Percentiles rank a stretch among this genome's conserved stretches.
These are phyloP conservation scores for Ustilago crameri DNA, from an alignment of 1,284 basidiomycete species.

Conservation along the genomic window DNA sequence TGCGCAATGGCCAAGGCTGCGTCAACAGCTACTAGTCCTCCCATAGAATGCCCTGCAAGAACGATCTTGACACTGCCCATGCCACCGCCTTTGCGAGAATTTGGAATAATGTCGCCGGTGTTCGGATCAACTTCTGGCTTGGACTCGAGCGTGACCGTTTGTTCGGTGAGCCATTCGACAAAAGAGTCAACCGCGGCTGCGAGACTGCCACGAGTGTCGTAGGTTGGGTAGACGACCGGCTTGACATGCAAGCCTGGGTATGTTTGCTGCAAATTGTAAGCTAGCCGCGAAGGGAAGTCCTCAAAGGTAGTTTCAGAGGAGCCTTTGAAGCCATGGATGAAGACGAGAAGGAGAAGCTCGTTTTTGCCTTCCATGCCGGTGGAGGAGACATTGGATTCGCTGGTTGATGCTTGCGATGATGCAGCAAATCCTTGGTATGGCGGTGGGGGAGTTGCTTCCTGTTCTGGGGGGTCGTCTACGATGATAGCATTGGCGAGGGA, in stretches of 20 bases:
- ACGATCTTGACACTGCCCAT: conserved; percentile 74
- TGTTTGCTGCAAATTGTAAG: conserved; percentile 76
- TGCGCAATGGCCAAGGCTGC: conserved; percentile 72
- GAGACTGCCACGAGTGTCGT: conserved; percentile 75
- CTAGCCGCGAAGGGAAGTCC: conserved; percentile 79
- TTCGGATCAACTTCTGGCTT: conserved; percentile 45
- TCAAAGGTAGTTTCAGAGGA: conserved; percentile 79
- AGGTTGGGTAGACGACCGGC: conserved; percentile 84
- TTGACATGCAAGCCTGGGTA: conserved; percentile 74
- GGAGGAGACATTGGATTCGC: conserved; percentile 5
- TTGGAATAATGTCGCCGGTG: conserved; percentile 26
- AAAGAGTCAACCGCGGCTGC: conserved; percentile 50
- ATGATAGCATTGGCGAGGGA: conserved; percentile 29
- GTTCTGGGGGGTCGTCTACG: conserved; percentile 36
- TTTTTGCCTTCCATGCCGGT: conserved; percentile 41
- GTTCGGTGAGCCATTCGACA: conserved; percentile 70
- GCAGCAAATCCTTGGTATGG: conserved; percentile 14
- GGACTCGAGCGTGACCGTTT: conserved; percentile 84
- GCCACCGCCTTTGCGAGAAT: conserved; percentile 49
- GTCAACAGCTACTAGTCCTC: conserved; percentile 78
- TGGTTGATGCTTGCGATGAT: conserved; percentile 1
- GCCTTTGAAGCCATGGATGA: conserved; percentile 74
- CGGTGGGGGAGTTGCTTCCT: not conserved
- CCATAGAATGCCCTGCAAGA: conserved; percentile 82
- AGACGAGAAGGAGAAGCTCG: conserved; percentile 52